These are phyloP conservation scores for Lentinula detonsa DNA, from an alignment of 768 basidiomycete species.

Conservation along the genomic window DNA sequence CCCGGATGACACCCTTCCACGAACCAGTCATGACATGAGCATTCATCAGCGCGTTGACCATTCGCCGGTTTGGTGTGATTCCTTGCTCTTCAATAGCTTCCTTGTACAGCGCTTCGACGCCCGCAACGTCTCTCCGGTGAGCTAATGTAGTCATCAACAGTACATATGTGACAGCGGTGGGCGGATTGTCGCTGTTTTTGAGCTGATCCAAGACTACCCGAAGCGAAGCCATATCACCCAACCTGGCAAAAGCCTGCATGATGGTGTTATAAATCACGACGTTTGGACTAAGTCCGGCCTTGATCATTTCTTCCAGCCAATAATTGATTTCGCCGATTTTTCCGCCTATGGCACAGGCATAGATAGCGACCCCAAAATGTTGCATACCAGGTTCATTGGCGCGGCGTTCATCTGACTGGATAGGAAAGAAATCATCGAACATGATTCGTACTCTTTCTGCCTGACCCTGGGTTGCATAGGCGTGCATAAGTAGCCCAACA, in stretches of 20 bases:
- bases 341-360: conserved; percentile 42
- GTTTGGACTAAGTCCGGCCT: conserved; percentile 47
- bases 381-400: conserved; percentile 32
- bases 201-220: conserved; percentile 52
- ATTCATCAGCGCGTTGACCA: conserved; percentile 73
- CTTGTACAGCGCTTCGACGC: conserved; percentile 63
- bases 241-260: conserved; percentile 47
- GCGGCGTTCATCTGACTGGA: conserved; percentile 19
- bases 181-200: conserved; percentile 40
- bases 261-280: conserved; percentile 53
- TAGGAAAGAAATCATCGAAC: conserved; percentile 54
- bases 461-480: conserved; percentile 43
- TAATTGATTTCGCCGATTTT: conserved; percentile 41
- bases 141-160: conserved; percentile 64
- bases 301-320: conserved; percentile 51
- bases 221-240: conserved; percentile 50
- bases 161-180: conserved; percentile 54
- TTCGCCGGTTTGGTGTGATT: conserved; percentile 53
- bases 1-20: conserved; percentile 68
- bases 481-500: conserved; percentile 46
- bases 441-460: conserved; percentile 33
- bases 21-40: conserved; percentile 77
- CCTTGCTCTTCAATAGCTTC: conserved; percentile 52
- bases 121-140: conserved; percentile 49
- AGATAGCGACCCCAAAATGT: conserved; percentile 54